Percentiles rank a stretch among this genome's conserved stretches.
phyloP scores from a whole-genome alignment of 495 filamentous ascomycete genomes.

The Pseudevernia furfuracea region DNA sequence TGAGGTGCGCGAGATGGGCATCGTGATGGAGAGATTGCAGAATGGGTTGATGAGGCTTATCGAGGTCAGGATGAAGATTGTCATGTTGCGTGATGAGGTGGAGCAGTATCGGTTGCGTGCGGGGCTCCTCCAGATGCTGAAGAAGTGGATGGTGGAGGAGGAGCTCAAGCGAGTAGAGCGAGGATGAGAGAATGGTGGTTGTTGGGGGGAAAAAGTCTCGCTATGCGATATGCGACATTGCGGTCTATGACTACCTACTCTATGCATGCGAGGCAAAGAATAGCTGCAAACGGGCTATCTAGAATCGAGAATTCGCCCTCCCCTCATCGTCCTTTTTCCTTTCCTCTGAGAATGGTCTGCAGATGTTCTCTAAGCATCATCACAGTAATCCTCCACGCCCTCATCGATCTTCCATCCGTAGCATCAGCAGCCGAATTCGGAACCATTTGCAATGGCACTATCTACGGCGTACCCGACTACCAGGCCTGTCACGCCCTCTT shows the following conservation, averaged over 20 bases:
- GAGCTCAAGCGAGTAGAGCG: too few species aligned
- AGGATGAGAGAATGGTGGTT: too few species aligned
- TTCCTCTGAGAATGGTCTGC: background rate
- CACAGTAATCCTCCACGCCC: background rate
- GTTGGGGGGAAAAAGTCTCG: too few species aligned
- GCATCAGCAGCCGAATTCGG: background rate
- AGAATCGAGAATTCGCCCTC: background rate
- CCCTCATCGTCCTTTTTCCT: background rate
- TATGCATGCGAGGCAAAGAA: background rate
- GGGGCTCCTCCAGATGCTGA: too few species aligned
- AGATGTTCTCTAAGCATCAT: background rate
- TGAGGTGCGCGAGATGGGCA: too few species aligned
- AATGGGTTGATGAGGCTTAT: too few species aligned
- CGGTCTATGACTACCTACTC: background rate
- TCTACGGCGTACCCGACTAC: background rate
- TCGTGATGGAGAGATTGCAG: too few species aligned
- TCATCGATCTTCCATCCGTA: background rate
- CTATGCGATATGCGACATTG: background rate
- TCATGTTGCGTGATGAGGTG: too few species aligned
- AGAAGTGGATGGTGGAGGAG: too few species aligned
- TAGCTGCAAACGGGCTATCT: background rate
- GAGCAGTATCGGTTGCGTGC: too few species aligned
- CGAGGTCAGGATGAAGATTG: too few species aligned
- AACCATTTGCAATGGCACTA: background rate
- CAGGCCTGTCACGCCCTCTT: background rate